A percentile compares a stretch with the other conserved stretches of the same genome.
Conservation (phyloP, 2,329 filamentous ascomycete genomes). For the Karstenula rhodostoma region DNA sequence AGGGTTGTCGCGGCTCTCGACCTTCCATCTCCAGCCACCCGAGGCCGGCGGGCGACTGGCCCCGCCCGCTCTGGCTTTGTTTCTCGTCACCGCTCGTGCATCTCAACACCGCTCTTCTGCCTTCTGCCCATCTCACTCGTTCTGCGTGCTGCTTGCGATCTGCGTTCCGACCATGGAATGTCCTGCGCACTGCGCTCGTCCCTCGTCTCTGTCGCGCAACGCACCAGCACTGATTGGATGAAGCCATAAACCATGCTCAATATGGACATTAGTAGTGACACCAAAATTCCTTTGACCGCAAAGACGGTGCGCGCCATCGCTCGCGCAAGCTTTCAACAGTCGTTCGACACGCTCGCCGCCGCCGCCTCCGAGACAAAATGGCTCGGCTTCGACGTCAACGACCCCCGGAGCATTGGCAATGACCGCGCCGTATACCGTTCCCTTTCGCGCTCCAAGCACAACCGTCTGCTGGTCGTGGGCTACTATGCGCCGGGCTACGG, state of each 20-base stretch:
- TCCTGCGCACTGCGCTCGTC: not conserved
- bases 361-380: slow-evolving; percentile 29
- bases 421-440: slow-evolving; percentile 35
- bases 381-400: slow-evolving; percentile 35
- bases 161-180: slow-evolving; percentile 7
- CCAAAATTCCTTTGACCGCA: slow-evolving; percentile 34
- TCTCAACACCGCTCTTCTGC: not conserved
- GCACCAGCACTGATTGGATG: not conserved
- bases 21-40: slow-evolving; percentile 5
- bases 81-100: not conserved
- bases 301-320: slow-evolving; percentile 36
- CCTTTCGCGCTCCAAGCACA: slow-evolving; percentile 37
- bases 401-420: slow-evolving; percentile 19
- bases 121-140: not conserved
- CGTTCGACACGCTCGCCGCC: slow-evolving; percentile 29
- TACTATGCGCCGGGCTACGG: slow-evolving; percentile 38
- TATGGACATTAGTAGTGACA: slow-evolving; percentile 39
- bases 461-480: slow-evolving; percentile 38
- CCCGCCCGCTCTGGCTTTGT: not conserved
- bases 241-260: not conserved
- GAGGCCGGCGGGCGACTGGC: not conserved
- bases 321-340: slow-evolving; percentile 28
- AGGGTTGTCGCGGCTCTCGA: not conserved
- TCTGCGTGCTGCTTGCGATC: not conserved
- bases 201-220: slow-evolving; percentile 7